Evolutionary conservation across 2,329 filamentous ascomycete species (phyloP), one percentile per base, ranked within the genome.

Genomic region (Fusarium xyrophilum): DNA sequence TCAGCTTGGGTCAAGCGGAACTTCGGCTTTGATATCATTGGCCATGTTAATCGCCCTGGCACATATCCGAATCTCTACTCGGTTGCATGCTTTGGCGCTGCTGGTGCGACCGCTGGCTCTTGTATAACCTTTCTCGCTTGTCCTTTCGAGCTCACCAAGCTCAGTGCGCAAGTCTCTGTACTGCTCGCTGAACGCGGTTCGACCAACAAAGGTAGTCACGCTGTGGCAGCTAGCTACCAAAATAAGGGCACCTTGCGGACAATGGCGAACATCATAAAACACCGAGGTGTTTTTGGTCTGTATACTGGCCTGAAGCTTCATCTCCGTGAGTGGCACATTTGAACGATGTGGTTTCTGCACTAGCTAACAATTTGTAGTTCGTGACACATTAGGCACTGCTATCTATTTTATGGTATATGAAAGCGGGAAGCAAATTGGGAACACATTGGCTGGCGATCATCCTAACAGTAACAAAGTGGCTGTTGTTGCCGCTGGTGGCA

Each of bases 371-470:
- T 25, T 30, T 33, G 38, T 38, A 92, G 91, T 94, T 73, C 87
- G 93, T 64, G 93, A 96, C 79, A 94, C 92, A 2, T 83, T 96
- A 63, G 93, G 93, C 56, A 96, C 93, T 3, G 87, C 88, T 32
- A 92, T 95, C 60, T 96, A 96, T 78, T 96, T 96, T 76, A 92
- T 92, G 81, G 94, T 93, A 32, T 96, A 96, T 77, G 93, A 96
- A 79, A 93, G 91, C 76, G 88, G 89, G 72, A 96, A 96, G 76
- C 92, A 96, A 77, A 80, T 95, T 27, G 85, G 93, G 67, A 92
- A 90, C 23, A 93, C 92, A 19, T 88, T 91, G 68, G 88, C 86
- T 42, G 86, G 91, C 48, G 90, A 91, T 67, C 86, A 86, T 64
- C 89, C 89, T 11, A 88, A 91, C n/a, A 92, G 91, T 50, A 91